Conservation (phyloP, 257 asterid genomes). For the Salvia hispanica region DNA sequence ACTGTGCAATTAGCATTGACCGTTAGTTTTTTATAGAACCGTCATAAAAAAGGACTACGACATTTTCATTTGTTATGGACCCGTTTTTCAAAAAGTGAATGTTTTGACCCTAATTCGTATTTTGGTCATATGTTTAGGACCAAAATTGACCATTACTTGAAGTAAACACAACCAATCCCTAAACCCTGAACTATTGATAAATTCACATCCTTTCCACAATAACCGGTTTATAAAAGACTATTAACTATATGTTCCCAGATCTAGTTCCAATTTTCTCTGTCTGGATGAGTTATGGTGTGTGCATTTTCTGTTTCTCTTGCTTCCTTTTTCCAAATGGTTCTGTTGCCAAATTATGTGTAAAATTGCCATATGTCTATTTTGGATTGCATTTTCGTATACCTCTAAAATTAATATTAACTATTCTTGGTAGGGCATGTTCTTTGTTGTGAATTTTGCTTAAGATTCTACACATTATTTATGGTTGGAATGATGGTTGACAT, state of each 20-base stretch:
- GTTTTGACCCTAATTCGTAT: too few species aligned
- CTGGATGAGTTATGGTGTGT: background rate
- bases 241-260: background rate
- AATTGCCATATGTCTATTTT: background rate
- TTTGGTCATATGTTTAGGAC: too few species aligned
- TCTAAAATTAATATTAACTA: background rate
- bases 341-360: background rate
- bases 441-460: background rate
- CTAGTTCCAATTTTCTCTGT: background rate
- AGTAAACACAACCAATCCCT: too few species aligned
- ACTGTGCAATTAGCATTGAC: too few species aligned
- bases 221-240: background rate
- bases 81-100: too few species aligned
- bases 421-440: background rate
- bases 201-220: background rate
- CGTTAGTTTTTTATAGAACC: too few species aligned
- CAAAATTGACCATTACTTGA: too few species aligned
- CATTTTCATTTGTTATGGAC: too few species aligned
- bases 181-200: background rate
- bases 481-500: slow-evolving; percentile 6
- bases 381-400: background rate
- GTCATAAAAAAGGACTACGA: too few species aligned
- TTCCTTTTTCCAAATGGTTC: background rate
- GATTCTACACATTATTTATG: too few species aligned
- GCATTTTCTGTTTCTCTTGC: background rate